Evolutionary conservation across 768 basidiomycete species (phyloP).

Genomic region (Paxillus rubicundulus): DNA sequence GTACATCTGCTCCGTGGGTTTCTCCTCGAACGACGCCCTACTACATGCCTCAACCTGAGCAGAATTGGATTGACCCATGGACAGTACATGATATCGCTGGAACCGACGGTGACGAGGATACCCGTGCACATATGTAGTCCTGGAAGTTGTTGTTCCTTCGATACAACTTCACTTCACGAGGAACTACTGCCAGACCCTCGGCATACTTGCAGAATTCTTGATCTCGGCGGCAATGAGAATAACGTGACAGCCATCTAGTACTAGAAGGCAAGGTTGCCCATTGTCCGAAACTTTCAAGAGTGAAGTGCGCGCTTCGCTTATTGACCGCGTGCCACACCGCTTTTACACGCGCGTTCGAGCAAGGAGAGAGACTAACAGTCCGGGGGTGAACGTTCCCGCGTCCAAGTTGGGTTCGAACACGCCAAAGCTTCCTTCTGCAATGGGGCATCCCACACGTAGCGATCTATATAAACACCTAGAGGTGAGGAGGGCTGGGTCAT

Average conservation of each 20-base stretch:
- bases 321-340: neutral
- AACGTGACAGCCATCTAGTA: too few species aligned
- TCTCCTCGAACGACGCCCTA: conserved; percentile 17
- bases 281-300: neutral
- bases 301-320: neutral
- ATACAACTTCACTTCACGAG: conserved; percentile 18
- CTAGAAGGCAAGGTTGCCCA: neutral
- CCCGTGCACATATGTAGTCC: conserved; percentile 28
- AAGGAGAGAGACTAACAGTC: neutral
- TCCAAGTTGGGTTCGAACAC: neutral
- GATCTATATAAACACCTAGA: conserved; percentile 16
- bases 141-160: conserved; percentile 3
- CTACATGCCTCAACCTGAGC: conserved; percentile 6
- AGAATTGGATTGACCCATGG: conserved; percentile 42
- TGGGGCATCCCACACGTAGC: neutral
- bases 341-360: neutral
- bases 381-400: neutral
- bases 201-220: too few species aligned
- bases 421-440: neutral
- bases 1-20: conserved; percentile 21
- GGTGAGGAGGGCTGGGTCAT: neutral
- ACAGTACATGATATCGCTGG: conserved; percentile 28
- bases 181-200: neutral
- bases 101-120: conserved; percentile 23
- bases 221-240: neutral